Percentiles rank a stretch among this genome's conserved stretches.
These are phyloP conservation scores for Oidiodendron maius DNA, from an alignment of 495 filamentous ascomycete genomes.

Conservation along the genomic window DNA sequence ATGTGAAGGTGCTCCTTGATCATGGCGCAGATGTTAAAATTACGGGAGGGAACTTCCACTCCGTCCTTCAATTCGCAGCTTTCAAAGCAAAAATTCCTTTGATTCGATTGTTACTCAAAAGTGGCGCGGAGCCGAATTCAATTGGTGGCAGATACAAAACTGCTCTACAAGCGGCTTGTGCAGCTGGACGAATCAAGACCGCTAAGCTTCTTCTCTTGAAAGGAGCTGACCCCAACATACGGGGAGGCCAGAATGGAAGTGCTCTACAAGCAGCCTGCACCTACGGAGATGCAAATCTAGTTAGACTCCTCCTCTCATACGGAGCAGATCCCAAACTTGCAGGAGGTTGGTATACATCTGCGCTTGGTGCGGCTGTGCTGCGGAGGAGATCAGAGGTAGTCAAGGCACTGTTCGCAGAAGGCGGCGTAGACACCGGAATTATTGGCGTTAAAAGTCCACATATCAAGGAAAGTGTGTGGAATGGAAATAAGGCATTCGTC, in stretches of 20 bases:
- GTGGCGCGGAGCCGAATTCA: slow-evolving; percentile 1
- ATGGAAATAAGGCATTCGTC: background rate
- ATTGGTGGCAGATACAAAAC: background rate
- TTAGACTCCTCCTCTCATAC: too few species aligned
- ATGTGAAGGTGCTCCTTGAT: slow-evolving; percentile 17
- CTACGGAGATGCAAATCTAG: background rate
- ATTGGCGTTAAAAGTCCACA: too few species aligned
- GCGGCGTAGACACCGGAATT: too few species aligned
- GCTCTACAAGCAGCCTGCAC: slow-evolving; percentile 4
- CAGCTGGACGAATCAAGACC: slow-evolving; percentile 1
- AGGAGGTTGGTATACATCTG: background rate
- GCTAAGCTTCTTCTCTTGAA: slow-evolving; percentile 15
- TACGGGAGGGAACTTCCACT: slow-evolving; percentile 4
- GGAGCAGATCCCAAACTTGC: background rate
- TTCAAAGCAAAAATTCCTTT: slow-evolving; percentile 1
- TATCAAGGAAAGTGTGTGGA: background rate
- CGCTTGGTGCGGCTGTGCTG: too few species aligned
- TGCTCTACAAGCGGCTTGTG: background rate
- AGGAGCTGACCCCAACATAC: slow-evolving; percentile 21
- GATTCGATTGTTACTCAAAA: background rate
- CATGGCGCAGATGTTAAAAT: slow-evolving; percentile 22
- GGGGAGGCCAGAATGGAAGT: slow-evolving; percentile 9
- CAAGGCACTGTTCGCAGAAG: too few species aligned
- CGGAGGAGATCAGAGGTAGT: too few species aligned
- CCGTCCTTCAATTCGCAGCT: background rate